Percentiles rank a stretch among this genome's conserved stretches.
phyloP scores from a whole-genome alignment of 257 asterid species.

The Ligustrum vulgare region DNA sequence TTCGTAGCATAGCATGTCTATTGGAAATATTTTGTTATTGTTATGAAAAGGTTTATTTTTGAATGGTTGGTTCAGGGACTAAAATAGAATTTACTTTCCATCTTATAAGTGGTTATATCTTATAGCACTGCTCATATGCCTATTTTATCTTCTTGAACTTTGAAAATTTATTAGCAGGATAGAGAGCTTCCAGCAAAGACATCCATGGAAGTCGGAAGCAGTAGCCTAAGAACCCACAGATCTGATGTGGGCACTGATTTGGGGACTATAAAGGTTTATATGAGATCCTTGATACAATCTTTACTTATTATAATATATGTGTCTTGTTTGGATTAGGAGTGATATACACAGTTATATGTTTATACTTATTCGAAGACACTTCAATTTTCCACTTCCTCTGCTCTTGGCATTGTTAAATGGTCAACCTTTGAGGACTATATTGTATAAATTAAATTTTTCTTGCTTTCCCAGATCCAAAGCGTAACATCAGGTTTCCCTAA shows the following conservation, averaged over 20 bases:
- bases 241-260: slow-evolving; percentile 31
- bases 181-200: slow-evolving; percentile 38
- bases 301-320: background rate
- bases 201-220: slow-evolving; percentile 38
- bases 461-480: slow-evolving; percentile 6
- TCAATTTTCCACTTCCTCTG: background rate
- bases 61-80: background rate
- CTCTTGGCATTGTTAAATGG: background rate
- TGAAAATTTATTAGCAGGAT: slow-evolving; percentile 47
- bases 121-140: background rate
- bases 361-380: background rate
- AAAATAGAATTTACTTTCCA: background rate
- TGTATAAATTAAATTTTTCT: background rate
- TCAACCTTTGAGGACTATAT: slow-evolving; percentile 17
- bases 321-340: slow-evolving; percentile 20
- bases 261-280: slow-evolving; percentile 53
- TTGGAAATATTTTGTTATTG: background rate
- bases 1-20: background rate
- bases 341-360: background rate
- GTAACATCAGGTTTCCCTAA: background rate
- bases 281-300: slow-evolving; percentile 20
- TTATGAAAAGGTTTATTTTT: background rate
- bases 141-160: slow-evolving; percentile 13
- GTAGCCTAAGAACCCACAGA: slow-evolving; percentile 29
- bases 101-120: background rate